These are phyloP conservation scores for Coemansia sp. DNA, from an alignment of 192 early-diverging fungal genomes.

Conservation along the genomic window DNA sequence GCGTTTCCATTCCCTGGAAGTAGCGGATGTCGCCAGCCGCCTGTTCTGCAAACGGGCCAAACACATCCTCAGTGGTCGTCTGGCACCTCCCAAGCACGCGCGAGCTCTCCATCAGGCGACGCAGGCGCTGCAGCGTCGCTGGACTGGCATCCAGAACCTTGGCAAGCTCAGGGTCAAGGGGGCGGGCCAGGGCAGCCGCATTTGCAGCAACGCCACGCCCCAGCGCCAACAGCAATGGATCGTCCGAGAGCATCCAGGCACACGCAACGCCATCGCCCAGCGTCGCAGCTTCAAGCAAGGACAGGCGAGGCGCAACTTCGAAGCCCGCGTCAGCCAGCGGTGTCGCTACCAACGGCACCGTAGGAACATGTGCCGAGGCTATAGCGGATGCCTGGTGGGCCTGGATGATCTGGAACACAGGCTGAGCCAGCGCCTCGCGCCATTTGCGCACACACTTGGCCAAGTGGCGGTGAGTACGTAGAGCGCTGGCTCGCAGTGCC, in stretches of 20 bases:
- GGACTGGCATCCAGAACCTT: constrained; percentile 34
- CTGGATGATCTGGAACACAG: constrained; percentile 63
- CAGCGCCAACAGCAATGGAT: not conserved
- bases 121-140: constrained; percentile 21
- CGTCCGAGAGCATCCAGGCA: not conserved
- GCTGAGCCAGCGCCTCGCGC: constrained; percentile 72
- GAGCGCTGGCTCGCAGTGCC: constrained; percentile 87
- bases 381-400: constrained; percentile 21
- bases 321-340: constrained; percentile 33
- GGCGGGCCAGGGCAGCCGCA: not conserved
- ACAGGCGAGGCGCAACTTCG: constrained; percentile 4
- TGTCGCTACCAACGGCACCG: constrained; percentile 17
- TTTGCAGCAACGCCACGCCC: not conserved
- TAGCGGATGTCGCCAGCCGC: constrained; percentile 42
- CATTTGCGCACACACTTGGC: constrained; percentile 90
- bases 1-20: constrained; percentile 52
- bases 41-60: constrained; percentile 36
- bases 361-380: constrained; percentile 22
- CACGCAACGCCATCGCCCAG: not conserved
- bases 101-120: constrained; percentile 16
- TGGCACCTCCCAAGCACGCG: constrained; percentile 16
- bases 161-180: constrained; percentile 9
- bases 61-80: not conserved
- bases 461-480: constrained; percentile 88
- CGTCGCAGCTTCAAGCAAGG: not conserved